These are phyloP conservation scores for Vickermania ingenoplastis DNA, from an alignment of 208 protist genomes.

Conservation along the genomic window DNA sequence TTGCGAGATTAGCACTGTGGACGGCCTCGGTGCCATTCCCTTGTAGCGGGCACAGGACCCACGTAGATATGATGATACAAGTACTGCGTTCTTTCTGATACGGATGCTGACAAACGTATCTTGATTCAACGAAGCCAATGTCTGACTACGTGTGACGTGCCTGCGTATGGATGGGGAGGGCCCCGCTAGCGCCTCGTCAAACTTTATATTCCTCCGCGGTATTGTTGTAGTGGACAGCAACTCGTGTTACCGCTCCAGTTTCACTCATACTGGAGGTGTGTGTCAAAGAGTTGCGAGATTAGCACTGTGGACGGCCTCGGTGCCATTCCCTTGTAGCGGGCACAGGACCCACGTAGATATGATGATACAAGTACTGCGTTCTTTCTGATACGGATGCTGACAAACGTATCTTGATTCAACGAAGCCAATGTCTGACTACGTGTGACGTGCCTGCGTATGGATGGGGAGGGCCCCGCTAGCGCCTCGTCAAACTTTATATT, in stretches of 20 bases:
- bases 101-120: not conserved
- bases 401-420: slow-evolving; percentile 2
- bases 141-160: not conserved
- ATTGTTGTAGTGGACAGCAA: not conserved
- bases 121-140: slow-evolving; percentile 7
- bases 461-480: too few relatives aligned
- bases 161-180: too few relatives aligned
- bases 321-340: too few relatives aligned
- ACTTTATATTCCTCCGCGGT: too few relatives aligned
- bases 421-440: slow-evolving; percentile 5
- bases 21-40: not conserved
- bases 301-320: not conserved
- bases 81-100: slow-evolving; percentile 6
- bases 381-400: not conserved
- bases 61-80: slow-evolving; percentile 2
- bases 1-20: not conserved
- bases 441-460: not conserved
- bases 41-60: too few relatives aligned
- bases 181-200: not conserved
- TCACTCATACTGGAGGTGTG: not conserved
- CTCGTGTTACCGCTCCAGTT: slow-evolving; percentile 2
- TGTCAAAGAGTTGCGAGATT: slow-evolving; percentile 4
- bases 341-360: too few relatives aligned
- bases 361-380: slow-evolving; percentile 5
- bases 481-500: too few relatives aligned